phyloP scores from a whole-genome alignment of 139 green algal species.

The Zygnema cylindricum region DNA sequence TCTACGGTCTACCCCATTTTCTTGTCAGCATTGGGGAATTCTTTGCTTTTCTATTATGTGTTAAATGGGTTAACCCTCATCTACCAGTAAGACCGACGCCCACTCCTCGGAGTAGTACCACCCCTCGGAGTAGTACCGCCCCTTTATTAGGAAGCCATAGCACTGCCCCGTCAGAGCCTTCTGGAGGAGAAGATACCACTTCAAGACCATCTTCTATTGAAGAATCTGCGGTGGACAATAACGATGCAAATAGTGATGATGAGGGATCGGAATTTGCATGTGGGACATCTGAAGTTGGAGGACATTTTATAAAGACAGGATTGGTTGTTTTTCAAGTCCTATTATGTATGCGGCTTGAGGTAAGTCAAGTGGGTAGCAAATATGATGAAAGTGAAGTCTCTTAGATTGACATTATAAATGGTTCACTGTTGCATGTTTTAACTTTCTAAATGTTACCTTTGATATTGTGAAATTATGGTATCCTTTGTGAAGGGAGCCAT shows the following conservation, averaged over 20 bases:
- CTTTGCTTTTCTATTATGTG: conserved; percentile 29
- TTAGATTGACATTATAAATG: too few species aligned
- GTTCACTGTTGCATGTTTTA: too few species aligned
- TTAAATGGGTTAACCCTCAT: conserved; percentile 23
- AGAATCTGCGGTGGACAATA: background rate
- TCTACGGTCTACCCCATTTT: too few species aligned
- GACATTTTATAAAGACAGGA: conserved; percentile 25
- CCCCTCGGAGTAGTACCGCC: background rate
- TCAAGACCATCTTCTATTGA: too few species aligned
- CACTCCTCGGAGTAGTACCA: background rate
- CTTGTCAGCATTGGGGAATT: conserved; percentile 23
- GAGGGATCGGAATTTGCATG: conserved; percentile 27
- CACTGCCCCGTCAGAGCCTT: too few species aligned
- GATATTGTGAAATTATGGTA: too few species aligned
- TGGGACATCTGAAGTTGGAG: conserved; percentile 18
- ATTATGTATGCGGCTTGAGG: conserved; percentile 35
- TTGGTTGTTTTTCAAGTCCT: conserved; percentile 43
- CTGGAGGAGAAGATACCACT: conserved; percentile 4
- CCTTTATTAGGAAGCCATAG: background rate
- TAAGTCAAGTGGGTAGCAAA: too few species aligned
- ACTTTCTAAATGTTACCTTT: too few species aligned
- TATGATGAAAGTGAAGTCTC: too few species aligned
- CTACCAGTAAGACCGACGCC: background rate
- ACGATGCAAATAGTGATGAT: conserved; percentile 15
- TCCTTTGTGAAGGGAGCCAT: too few species aligned